Evolutionary conservation across 192 early-diverging fungal genomes (phyloP).

Genomic region (Rhizophagus clarus): DNA sequence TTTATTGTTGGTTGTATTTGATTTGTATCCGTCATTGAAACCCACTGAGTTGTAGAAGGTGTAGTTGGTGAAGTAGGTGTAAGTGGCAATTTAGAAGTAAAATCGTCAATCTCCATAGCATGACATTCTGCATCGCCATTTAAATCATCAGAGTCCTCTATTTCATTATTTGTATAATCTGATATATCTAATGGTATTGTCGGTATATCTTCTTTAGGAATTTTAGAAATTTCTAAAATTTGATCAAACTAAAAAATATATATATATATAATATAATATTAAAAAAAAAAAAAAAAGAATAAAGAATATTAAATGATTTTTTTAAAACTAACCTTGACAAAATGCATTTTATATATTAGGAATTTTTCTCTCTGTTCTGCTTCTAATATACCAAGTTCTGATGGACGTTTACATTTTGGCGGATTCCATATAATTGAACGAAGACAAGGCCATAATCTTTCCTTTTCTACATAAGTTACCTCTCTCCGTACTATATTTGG

Average conservation of each 20-base stretch:
- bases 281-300: neutral
- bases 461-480: neutral
- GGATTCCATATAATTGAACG: neutral
- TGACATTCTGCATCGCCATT: neutral
- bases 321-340: constrained; percentile 4
- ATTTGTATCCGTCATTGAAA: neutral
- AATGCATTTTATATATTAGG: neutral
- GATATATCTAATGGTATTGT: neutral
- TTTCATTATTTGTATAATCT: neutral
- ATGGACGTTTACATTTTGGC: neutral
- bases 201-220: neutral
- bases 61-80: constrained; percentile 6
- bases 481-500: neutral
- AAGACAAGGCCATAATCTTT: constrained; percentile 6
- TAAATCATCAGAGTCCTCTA: neutral
- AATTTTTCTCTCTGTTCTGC: neutral
- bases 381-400: neutral
- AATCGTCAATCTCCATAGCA: neutral
- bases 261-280: too few species aligned
- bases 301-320: neutral
- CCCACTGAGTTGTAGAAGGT: neutral
- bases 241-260: neutral
- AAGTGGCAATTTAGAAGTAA: constrained; percentile 2
- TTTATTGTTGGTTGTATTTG: neutral
- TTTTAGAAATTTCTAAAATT: neutral